phyloP scores from a whole-genome alignment of 495 filamentous ascomycete species.

The Lasiosphaeria ovina region DNA sequence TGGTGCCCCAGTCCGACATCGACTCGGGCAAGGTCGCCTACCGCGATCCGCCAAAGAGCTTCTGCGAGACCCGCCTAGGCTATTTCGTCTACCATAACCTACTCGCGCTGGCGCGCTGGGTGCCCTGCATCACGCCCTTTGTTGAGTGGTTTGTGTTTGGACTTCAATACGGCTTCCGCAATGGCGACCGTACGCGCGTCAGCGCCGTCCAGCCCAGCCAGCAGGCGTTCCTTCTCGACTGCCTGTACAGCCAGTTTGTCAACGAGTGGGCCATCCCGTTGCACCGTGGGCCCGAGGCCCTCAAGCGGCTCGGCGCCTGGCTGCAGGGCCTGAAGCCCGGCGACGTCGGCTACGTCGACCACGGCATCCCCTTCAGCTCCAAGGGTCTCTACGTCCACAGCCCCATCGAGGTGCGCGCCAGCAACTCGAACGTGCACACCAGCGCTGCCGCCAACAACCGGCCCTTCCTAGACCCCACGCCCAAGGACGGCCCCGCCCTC shows the following conservation, averaged over 20 bases:
- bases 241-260: slow-evolving; percentile 92
- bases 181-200: slow-evolving; percentile 55
- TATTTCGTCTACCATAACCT: slow-evolving; percentile 88
- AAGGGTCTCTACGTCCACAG: slow-evolving; percentile 85
- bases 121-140: slow-evolving; percentile 77
- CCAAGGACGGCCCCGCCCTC: slow-evolving; percentile 68
- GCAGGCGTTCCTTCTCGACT: slow-evolving; percentile 87
- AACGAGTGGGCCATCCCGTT: slow-evolving; percentile 97
- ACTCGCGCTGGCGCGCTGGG: slow-evolving; percentile 70
- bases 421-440: slow-evolving; percentile 61
- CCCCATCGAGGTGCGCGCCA: slow-evolving; percentile 87
- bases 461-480: slow-evolving; percentile 74
- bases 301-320: slow-evolving; percentile 81
- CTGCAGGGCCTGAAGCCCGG: slow-evolving; percentile 58
- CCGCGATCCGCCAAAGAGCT: slow-evolving; percentile 49
- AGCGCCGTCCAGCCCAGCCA: slow-evolving; percentile 76
- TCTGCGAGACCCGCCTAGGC: slow-evolving; percentile 77
- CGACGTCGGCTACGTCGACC: slow-evolving; percentile 53
- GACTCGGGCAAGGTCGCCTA: slow-evolving; percentile 58
- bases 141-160: slow-evolving; percentile 94
- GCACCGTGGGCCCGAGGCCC: slow-evolving; percentile 83
- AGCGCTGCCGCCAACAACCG: slow-evolving; percentile 43
- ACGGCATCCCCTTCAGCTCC: slow-evolving; percentile 76
- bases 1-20: slow-evolving; percentile 22
- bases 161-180: slow-evolving; percentile 87